Conservation (phyloP, 2,329 filamentous ascomycete species). For the Pochonia chlamydosporia region DNA sequence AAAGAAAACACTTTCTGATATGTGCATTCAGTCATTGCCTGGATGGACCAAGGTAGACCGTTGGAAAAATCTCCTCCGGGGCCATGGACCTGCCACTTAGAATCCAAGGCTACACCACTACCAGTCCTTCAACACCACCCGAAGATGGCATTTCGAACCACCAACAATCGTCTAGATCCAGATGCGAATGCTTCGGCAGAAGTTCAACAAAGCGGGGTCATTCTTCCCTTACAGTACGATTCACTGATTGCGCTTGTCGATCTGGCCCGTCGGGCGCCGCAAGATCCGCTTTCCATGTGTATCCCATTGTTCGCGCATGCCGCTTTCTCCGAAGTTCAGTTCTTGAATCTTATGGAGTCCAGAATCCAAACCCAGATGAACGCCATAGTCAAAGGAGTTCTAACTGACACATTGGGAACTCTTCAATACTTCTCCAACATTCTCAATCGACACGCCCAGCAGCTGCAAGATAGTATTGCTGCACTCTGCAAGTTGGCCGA, state of each 20-base stretch:
- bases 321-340: slow-evolving; percentile 10
- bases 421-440: slow-evolving; percentile 9
- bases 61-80: slow-evolving; percentile 9
- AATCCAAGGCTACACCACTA: slow-evolving; percentile 3
- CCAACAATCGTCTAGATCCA: no score
- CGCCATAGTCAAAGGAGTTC: no score
- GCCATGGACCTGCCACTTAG: slow-evolving; percentile 8
- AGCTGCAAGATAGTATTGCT: no score
- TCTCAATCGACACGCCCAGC: slow-evolving; percentile 9
- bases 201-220: no score
- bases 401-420: slow-evolving; percentile 3
- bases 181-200: no score
- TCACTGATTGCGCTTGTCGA: no score
- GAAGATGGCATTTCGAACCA: no score
- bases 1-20: background rate
- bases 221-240: slow-evolving; percentile 9
- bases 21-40: slow-evolving; percentile 6
- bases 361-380: slow-evolving; percentile 3
- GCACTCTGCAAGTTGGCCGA: no score
- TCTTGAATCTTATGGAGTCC: slow-evolving; percentile 10
- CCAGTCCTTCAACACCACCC: slow-evolving; percentile 10
- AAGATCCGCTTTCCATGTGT: slow-evolving; percentile 10
- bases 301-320: slow-evolving; percentile 10
- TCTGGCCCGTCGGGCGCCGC: no score
- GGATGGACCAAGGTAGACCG: slow-evolving; percentile 10